Base-by-base conservation (phyloP, 768 basidiomycete genomes). In the Albatrellus ellisii region DNA sequence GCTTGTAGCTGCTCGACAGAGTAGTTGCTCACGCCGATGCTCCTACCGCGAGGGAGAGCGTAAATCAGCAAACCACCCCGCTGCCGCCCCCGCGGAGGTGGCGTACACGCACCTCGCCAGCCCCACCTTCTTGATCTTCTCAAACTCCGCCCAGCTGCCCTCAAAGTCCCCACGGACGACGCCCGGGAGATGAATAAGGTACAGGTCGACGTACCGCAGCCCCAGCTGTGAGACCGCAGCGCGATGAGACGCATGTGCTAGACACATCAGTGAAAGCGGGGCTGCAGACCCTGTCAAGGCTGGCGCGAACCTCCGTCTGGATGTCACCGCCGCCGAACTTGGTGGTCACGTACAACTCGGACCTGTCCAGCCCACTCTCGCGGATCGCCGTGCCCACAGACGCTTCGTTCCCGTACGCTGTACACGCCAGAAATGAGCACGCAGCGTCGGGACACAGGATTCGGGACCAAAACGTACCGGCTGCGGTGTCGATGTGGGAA, bases 11-110 rank as follows among this genome's bases (percentile, higher is more conserved):
- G 58, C 1, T 63, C 55, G 25, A 79, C 47, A 4, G 53, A 54
- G 55, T 78, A 83, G 58, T 85, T 85, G 60, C 75, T 77, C 42
- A 86, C 78, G 14, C 81, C 81, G 41, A 81, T 79, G 54, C 73
- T 79, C 68, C 77, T 81, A 43, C 17, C 29, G 11, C 35, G 31
- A 1, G 31, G 31, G 18, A 12, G 39, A 36, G 28, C n/a, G n/a
- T 9, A 34, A 14, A 15, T 44, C 6, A 44, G 24, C 29, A 18
- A 18, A 5, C 8, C 26, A 20, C n/a, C n/a, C n/a, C n/a, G n/a
- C n/a, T n/a, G n/a, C 6, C 31, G 39, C 35, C 18, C 6, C 5
- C 40, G 27, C 20, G 8, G 3, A 24, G 37, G 5, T 15, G 9
- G n/a, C n/a, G n/a, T n/a, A 36, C 6, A 37, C 33, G 9, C 14